phyloP scores from a whole-genome alignment of 495 filamentous ascomycete species.

The Aspergillus nidulans region DNA sequence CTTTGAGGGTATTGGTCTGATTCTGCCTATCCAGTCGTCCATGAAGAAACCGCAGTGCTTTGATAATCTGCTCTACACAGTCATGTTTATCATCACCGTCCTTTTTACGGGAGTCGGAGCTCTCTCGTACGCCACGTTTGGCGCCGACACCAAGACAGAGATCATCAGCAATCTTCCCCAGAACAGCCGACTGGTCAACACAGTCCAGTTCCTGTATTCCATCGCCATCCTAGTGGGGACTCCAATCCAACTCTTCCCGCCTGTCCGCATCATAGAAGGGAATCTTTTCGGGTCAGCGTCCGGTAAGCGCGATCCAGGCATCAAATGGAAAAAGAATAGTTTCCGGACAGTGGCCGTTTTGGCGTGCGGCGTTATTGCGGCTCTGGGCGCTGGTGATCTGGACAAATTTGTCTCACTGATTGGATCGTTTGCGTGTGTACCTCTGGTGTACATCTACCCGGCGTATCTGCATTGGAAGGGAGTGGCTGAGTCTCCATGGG shows the following conservation, averaged over 20 bases:
- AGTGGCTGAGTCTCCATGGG: constrained; percentile 44
- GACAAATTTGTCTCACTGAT: constrained; percentile 91
- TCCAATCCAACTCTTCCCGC: constrained; percentile 87
- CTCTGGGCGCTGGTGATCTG: constrained; percentile 78
- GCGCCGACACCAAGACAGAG: constrained; percentile 82
- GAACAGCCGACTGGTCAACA: constrained; percentile 82
- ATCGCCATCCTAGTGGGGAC: constrained; percentile 84
- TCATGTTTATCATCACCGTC: constrained; percentile 85
- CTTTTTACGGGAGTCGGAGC: constrained; percentile 84
- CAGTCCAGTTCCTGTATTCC: constrained; percentile 84
- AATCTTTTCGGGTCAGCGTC: constrained; percentile 63
- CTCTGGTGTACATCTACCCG: constrained; percentile 89
- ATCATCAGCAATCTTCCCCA: constrained; percentile 89
- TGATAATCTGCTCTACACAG: constrained; percentile 67
- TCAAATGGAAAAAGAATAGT: constrained; percentile 95
- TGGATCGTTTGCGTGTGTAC: constrained; percentile 93
- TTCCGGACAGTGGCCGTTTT: constrained; percentile 80
- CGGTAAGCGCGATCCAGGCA: constrained; percentile 81
- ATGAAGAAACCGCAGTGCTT: constrained; percentile 83
- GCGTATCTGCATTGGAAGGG: constrained; percentile 60
- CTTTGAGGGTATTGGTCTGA: constrained; percentile 89
- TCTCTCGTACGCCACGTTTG: constrained; percentile 88
- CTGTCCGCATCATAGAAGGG: constrained; percentile 64
- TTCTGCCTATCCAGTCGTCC: constrained; percentile 90
- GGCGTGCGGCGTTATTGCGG: constrained; percentile 74